These are phyloP conservation scores for Penicillium herquei DNA, from an alignment of 495 filamentous ascomycete genomes.

Conservation along the genomic window DNA sequence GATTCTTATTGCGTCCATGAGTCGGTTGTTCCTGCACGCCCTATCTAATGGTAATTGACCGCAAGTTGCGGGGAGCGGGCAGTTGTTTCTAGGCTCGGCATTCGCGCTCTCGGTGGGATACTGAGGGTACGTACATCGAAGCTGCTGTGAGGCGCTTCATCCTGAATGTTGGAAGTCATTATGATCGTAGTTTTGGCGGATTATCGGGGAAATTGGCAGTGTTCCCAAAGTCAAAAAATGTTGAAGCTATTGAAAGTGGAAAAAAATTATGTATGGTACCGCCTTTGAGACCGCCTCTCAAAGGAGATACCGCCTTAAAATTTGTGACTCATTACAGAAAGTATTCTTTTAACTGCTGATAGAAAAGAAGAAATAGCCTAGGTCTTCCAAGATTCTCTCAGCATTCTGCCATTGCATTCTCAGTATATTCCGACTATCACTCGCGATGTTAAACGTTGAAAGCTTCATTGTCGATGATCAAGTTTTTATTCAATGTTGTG, in stretches of 20 bases:
- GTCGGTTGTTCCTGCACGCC: not conserved
- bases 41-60: conserved; percentile 4
- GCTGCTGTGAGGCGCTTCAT: conserved; percentile 17
- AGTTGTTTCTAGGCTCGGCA: conserved; percentile 5
- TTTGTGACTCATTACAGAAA: too few species aligned
- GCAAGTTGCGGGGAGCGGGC: conserved; percentile 8
- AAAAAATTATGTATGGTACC: conserved; percentile 5
- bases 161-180: conserved; percentile 11
- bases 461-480: too few species aligned
- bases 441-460: too few species aligned
- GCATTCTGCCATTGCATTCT: too few species aligned
- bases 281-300: conserved; percentile 1
- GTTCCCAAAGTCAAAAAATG: conserved; percentile 2
- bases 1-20: not conserved
- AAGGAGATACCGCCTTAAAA: conserved; percentile 3
- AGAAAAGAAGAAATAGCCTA: too few species aligned
- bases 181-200: conserved; percentile 4
- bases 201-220: conserved; percentile 8
- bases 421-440: too few species aligned
- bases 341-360: too few species aligned
- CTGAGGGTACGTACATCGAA: conserved; percentile 14
- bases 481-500: too few species aligned
- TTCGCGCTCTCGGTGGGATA: conserved; percentile 3
- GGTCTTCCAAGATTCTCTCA: too few species aligned
- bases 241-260: conserved; percentile 5